Base-by-base conservation (phyloP, 192 early-diverging fungal species). In the Entomortierella chlamydospora region DNA sequence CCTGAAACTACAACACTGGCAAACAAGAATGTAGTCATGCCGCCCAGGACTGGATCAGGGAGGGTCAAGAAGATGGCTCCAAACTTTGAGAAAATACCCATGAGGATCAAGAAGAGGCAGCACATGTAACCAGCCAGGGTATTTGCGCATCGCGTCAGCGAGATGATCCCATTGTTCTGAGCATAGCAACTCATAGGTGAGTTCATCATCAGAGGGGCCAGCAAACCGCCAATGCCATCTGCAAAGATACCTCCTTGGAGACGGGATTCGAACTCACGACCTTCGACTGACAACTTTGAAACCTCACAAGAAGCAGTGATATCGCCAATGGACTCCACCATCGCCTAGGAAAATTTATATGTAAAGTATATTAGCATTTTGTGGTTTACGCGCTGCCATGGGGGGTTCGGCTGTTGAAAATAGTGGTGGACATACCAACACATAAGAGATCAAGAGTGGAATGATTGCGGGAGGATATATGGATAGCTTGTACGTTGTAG, bases 91-190 rank as follows among this genome's bases (percentile, higher is more conserved):
- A 88, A 86, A 49, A 87, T 64, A 41, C 87, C 87, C 73, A 82
- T 83, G 23, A 88, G 81, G 29, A 88, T 52, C 58, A 88, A 64
- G 68, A 85, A 84, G 28, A 79, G 17, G 59, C 87, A 88, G 51
- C 87, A 88, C 72, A 83, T 82, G 37, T 86, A 88, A 6, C 87
- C 87, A n/a, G 87, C 87, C 52, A 69, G 59, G 41, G 82, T 78
- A 57, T 87, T 88, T 43, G 87, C 87, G 42, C 87, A 88, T 51
- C 87, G 70, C 22, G 87, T 88, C 28, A 88, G 43, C 1, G 87
- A 85, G 47, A 88, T 88, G 70, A 88, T 81, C 31, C 87, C 87
- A 58, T 88, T 88, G 64, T 88, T 88, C 41, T 88, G 87, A 33
- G 87, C 87, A 56, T 86, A 88, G 22, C 87, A 88, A 9, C 72